Base-by-base conservation (phyloP, 805 yeast species). In the Saturnispora bothae region DNA sequence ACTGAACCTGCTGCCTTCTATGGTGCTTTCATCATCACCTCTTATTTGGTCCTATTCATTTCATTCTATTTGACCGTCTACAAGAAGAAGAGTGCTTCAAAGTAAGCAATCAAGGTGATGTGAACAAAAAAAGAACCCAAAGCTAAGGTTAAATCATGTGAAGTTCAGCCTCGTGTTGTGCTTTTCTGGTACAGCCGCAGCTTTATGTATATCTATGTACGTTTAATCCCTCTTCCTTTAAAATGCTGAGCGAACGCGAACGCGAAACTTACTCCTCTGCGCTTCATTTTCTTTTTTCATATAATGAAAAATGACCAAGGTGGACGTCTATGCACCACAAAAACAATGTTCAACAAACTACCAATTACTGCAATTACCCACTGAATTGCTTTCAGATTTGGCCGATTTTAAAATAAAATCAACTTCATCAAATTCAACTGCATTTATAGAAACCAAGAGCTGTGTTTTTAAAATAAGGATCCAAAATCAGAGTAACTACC, bases 51-150 rank as follows among this genome's bases (percentile, higher is more conserved):
- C 51, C 69, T 89, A 54, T 89, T 89, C 71, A 85, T 89, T 57
- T 79, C 86, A 38, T 89, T 89, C 73, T 89, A 89, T 76, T 78
- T 86, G 59, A 76, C 76, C 55, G 83, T 83, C 39, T 89, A 89
- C 73, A 76, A 72, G 61, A 70, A 65, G 52, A 49, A 53, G 44
- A 15, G 48, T 42, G 21, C 28, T n/a, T n/a, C n/a, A n/a, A n/a
- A n/a, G n/a, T n/a, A n/a, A n/a, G n/a, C n/a, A n/a, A n/a, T n/a
- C n/a, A n/a, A n/a, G n/a, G n/a, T n/a, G n/a, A n/a, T n/a, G n/a
- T n/a, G n/a, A n/a, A n/a, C n/a, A n/a, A n/a, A n/a, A n/a, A n/a
- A n/a, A n/a, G n/a, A n/a, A n/a, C n/a, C n/a, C n/a, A n/a, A n/a
- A n/a, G n/a, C n/a, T n/a, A n/a, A n/a, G n/a, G n/a, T n/a, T n/a